Base-by-base conservation (phyloP, 768 basidiomycete genomes). In the Dentipellis sp. region DNA sequence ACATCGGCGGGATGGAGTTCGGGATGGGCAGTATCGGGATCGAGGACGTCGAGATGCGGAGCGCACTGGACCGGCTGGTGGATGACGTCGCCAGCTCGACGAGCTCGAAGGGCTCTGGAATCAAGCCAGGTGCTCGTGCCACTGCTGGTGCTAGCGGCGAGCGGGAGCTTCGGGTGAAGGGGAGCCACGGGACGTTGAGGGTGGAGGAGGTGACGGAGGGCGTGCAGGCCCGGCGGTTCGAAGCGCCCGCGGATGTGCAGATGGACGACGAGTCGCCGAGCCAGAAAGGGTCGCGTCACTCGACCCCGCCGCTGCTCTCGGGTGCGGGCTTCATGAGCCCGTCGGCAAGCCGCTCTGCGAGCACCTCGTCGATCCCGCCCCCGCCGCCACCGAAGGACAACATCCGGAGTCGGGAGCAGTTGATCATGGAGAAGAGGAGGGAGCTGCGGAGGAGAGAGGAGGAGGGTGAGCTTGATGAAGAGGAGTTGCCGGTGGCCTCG, bases 381-480 rank as follows among this genome's bases (percentile, higher is more conserved):
- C 80, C 79, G 1, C 73, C 77, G 1, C 79, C 80, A 17, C 76
- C 78, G 1, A 88, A 84, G 65, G 81, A 87, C 64, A 84, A 83
- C 29, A 88, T 86, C 62, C 77, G 71, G 23, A 69, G 67, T 23
- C 77, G 86, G 17, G 88, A 91, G 64, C 78, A 82, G 57, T 66
- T 88, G 50, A 88, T 91, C 59, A 67, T 84, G 23, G 82, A 86
- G 68, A 88, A 82, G 70, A 75, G 86, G 58, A 75, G 87, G 17
- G 77, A 84, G 65, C 78, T 80, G 48, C 73, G 82, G 45, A 75
- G 75, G 49, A 66, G 77, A 58, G 82, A 86, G 51, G 74, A 78
- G 39, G 78, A 75, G 12, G 75, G 73, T 23, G 19, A 14, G 3
- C 14, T 14, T 42, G 14, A 14, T 19, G 37, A 67, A 64, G 57